Evolutionary conservation across 75 land plant genomes (phyloP).

Genomic region (Pinus taeda): DNA sequence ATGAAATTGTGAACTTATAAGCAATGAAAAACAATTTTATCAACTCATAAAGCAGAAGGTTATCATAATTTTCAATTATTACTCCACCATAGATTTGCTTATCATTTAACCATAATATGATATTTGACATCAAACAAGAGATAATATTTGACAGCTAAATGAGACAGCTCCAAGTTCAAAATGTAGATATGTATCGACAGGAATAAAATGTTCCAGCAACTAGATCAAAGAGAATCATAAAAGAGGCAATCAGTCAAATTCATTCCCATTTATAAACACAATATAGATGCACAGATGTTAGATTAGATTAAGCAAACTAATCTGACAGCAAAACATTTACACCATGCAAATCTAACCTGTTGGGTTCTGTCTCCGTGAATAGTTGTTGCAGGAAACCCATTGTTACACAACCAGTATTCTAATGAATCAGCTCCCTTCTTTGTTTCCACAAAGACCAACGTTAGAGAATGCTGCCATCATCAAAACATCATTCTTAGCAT

Average conservation of each 20-base stretch:
- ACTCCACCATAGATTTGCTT: neutral
- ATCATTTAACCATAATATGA: neutral
- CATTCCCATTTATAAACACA: too few species aligned
- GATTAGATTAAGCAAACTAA: too few species aligned
- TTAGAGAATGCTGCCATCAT: slow-evolving; percentile 35
- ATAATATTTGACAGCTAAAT: neutral
- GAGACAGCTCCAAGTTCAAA: neutral
- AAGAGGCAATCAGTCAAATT: neutral
- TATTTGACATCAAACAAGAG: neutral
- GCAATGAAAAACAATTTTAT: too few species aligned
- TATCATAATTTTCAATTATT: neutral
- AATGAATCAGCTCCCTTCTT: slow-evolving; percentile 56
- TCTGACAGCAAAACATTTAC: neutral
- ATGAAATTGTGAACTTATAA: neutral
- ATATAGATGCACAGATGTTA: too few species aligned
- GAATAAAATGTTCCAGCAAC: neutral
- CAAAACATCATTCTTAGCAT: slow-evolving; percentile 8
- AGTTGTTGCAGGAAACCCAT: slow-evolving; percentile 59
- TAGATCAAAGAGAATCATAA: neutral
- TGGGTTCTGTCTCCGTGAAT: slow-evolving; percentile 62
- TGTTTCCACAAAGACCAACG: slow-evolving; percentile 55
- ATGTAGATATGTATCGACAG: neutral
- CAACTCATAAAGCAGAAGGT: neutral
- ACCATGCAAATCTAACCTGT: slow-evolving; percentile 15
- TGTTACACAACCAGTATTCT: slow-evolving; percentile 51